Evolutionary conservation across 306 rosid species (phyloP).

Genomic region (Lagenaria siceraria): DNA sequence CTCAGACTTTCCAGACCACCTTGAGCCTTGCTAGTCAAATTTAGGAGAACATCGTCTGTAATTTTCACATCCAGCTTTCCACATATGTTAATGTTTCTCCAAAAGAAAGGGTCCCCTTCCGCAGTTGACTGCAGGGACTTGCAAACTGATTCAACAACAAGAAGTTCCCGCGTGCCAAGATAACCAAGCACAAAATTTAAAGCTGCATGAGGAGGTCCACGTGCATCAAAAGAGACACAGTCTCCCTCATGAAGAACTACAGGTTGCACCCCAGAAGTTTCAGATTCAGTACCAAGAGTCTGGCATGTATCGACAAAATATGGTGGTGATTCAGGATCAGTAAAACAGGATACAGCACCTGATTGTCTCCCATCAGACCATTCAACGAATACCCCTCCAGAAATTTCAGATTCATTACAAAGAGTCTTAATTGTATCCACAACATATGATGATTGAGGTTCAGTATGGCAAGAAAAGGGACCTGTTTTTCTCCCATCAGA

Average conservation of each 20-base stretch:
- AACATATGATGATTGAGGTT: not conserved
- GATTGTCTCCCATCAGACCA: not conserved
- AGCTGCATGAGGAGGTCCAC: slow-evolving; percentile 50
- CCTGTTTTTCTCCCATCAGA: not conserved
- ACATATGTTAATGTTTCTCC: slow-evolving; percentile 43
- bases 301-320: not conserved
- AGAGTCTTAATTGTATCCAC: not conserved
- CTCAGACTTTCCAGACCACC: slow-evolving; percentile 44
- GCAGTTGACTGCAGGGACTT: slow-evolving; percentile 31
- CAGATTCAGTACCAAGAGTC: not conserved
- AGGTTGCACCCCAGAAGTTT: not conserved
- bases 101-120: slow-evolving; percentile 39
- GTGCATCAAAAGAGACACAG: not conserved
- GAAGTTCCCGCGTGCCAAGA: slow-evolving; percentile 50
- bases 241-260: slow-evolving; percentile 1
- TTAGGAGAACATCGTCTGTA: slow-evolving; percentile 33
- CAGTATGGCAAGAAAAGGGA: slow-evolving; percentile 9
- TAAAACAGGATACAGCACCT: slow-evolving; percentile 4
- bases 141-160: slow-evolving; percentile 46
- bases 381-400: not conserved
- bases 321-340: slow-evolving; percentile 6
- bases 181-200: slow-evolving; percentile 35
- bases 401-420: not conserved
- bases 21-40: slow-evolving; percentile 51
- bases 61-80: slow-evolving; percentile 30